Evolutionary conservation across 202 grass and related monocot species (phyloP), one percentile per base, ranked within the genome.

Genomic region (Digitaria exilis): DNA sequence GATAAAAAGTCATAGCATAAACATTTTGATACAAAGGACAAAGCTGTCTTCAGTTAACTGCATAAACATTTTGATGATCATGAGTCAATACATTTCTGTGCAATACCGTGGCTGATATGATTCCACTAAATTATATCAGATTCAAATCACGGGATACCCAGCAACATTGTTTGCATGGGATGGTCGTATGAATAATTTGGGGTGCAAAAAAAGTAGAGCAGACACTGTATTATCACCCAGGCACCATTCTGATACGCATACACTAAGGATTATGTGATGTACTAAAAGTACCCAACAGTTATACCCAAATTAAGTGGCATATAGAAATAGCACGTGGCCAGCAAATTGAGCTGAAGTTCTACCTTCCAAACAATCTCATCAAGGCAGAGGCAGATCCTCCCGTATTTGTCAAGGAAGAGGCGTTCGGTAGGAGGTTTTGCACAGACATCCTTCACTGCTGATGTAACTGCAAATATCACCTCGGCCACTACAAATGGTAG

Each of bases 341-440:
- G 73, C 59, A 52, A 78, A 45, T 3, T 43, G 43, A 63, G 7
- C 65, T 2, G 2, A 59, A 15, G 44, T 34, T 54, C 9, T 91
- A 98, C 96, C 96, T 96, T 89, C 96, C 96, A 96, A 64, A 98
- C 91, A 10, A 96, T 96, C 89, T 96, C 96, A 43, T 98, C 96
- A 5, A 98, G 89, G 72, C 93, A 98, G 69, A 98, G 52, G 66
- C 96, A 98, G 71, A 98, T 95, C 71, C 90, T 89, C 69, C 96
- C 96, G 12, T 98, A 98, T 84, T 93, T 92, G 81, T 98, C 96
- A 32, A 98, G 93, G 87, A 98, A 98, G 34, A 95, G 89, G 50
- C 93, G 89, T 48, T 98, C 96, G 0, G 87, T 92, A 19, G 93
- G 85, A 85, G 91, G 96, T 80, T 92, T 95, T 71, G 77, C 93